Conservation (phyloP, 768 basidiomycete genomes). For the Naganishia randhawae region DNA sequence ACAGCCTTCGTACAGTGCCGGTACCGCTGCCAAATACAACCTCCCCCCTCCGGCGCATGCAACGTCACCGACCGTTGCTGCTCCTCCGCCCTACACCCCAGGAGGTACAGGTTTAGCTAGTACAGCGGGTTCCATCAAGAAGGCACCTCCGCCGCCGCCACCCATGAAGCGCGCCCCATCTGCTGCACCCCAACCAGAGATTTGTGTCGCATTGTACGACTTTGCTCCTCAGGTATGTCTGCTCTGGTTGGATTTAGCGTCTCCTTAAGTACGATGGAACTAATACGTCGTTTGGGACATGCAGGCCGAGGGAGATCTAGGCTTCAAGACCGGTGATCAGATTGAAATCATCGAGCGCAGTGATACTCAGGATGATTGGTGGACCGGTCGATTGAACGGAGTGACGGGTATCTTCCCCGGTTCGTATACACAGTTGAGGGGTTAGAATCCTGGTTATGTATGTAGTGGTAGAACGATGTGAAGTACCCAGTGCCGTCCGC, state of each 20-base stretch:
- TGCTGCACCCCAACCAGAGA: constrained; percentile 61
- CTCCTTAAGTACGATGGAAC: background rate
- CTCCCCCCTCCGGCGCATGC: constrained; percentile 39
- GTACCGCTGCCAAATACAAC: constrained; percentile 34
- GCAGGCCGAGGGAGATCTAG: constrained; percentile 79
- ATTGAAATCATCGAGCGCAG: constrained; percentile 64
- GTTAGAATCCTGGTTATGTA: constrained; percentile 1
- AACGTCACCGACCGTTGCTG: constrained; percentile 30
- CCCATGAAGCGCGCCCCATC: constrained; percentile 85
- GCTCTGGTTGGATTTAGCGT: background rate
- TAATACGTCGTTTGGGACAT: background rate
- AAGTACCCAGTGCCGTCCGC: background rate
- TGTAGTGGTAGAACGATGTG: too few relatives aligned
- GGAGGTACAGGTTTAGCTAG: constrained; percentile 44
- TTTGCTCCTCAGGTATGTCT: constrained; percentile 76
- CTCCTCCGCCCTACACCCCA: constrained; percentile 59
- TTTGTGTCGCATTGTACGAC: constrained; percentile 91
- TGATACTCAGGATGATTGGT: constrained; percentile 83
- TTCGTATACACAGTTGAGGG: constrained; percentile 44
- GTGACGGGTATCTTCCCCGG: constrained; percentile 71
- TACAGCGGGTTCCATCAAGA: constrained; percentile 59
- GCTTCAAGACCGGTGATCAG: constrained; percentile 69
- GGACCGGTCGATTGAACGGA: constrained; percentile 66
- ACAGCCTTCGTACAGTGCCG: constrained; percentile 53
- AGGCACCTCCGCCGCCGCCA: constrained; percentile 86